phyloP scores from a whole-genome alignment of 2,329 filamentous ascomycete genomes.

The Clathrospora elynae region DNA sequence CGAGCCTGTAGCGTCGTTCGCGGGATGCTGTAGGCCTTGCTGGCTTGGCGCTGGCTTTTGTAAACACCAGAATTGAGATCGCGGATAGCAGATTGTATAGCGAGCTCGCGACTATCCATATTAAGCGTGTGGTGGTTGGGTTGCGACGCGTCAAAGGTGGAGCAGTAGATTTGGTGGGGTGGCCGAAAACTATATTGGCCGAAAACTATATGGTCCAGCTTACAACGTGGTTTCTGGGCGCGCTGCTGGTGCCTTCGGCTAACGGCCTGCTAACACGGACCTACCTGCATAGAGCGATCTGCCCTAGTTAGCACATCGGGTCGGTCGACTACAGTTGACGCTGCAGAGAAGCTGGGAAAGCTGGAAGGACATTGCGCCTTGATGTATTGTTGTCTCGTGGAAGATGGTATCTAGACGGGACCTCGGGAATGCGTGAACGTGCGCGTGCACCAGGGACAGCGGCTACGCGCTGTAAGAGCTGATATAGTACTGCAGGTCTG shows the following conservation, averaged over 20 bases:
- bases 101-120: too few relatives aligned
- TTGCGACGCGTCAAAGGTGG: too few relatives aligned
- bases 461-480: conserved; percentile 58
- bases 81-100: too few relatives aligned
- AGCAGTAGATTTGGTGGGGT: conserved; percentile 9
- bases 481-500: conserved; percentile 59
- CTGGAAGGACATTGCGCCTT: neutral
- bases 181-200: too few relatives aligned
- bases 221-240: neutral
- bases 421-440: conserved; percentile 12
- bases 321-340: neutral
- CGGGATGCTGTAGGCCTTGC: too few relatives aligned
- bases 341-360: too few relatives aligned
- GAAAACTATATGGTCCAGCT: too few relatives aligned
- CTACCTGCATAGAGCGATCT: too few relatives aligned
- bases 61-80: too few relatives aligned
- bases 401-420: conserved; percentile 12
- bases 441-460: neutral
- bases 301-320: neutral
- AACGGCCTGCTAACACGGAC: neutral
- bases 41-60: too few relatives aligned
- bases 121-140: too few relatives aligned
- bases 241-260: conserved; percentile 4
- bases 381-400: neutral
- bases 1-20: too few relatives aligned